Evolutionary conservation across 306 rosid genomes (phyloP), one percentile per base, ranked within the genome.

Genomic region (Comarum palustre): DNA sequence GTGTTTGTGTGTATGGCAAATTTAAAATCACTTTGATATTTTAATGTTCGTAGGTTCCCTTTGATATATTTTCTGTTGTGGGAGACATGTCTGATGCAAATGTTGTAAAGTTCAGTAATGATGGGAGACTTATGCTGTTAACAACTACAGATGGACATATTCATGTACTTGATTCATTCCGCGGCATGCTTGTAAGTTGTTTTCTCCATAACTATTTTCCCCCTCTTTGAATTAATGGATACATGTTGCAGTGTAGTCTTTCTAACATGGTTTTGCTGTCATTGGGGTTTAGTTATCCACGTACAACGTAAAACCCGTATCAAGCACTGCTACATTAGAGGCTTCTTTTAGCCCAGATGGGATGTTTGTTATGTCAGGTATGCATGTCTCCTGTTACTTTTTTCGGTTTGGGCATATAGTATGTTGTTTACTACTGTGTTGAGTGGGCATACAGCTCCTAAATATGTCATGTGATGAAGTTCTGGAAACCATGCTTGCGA

Each of bases 341-440:
- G 97, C 97, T 71, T 91, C 98, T 79, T 94, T 91, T 86, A 94
- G 96, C 75, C 97, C 97, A 0, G 97, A 94, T 73, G 97, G 98
- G 74, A 94, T 84, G 96, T 94, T 91, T 85, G 96, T 91, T 36
- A 82, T 91, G 75, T 94, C 97, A 73, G 92, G 97, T 88, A 84
- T 57, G 67, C 73, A 59, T 24, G 54, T 75, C 20, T 63, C 68
- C 10, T 65, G 25, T 73, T 75, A 47, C 25, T 9, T 55, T 46
- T 57, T 60, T 41, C n/a, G 0, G 11, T 57, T 4, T 57, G 19
- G 32, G 36, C 63, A 12, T 8, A 11, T 24, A 57, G 62, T 55
- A 57, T 25, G 19, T 57, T 60, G 66, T 31, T 59, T 52, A 11
- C 34, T 42, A 6, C 11, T 22, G 11, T 22, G 20, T 36, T 66